Base-by-base conservation (phyloP, 2,329 filamentous ascomycete species). In the Ophiobolus disseminans region DNA sequence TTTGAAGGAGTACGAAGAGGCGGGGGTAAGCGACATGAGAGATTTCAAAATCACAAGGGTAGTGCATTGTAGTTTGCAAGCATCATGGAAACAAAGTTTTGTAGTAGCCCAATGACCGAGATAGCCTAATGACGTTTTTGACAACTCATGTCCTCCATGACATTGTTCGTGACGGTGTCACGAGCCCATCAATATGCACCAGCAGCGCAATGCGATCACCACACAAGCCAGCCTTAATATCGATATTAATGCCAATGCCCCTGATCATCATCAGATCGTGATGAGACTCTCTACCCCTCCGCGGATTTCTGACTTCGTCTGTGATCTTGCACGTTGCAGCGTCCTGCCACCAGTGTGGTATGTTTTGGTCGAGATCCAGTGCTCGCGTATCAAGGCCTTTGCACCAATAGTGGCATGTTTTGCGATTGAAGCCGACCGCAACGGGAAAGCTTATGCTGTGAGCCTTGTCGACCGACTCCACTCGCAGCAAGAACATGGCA, bases 371-470 rank as follows among this genome's bases (percentile, higher is more conserved):
- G 16, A 20, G 21, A 6, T 46, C 40, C 6, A 51, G 51, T 2
- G 57, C 32, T 16, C 51, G 49, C 14, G 48, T 30, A 17, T 42
- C 20, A 5, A 66, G 38, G 0, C 47, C 55, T 45, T 59, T 65
- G 23, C 60, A 60, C 62, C 60, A 66, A 36, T 65, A 66, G 19
- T 64, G 56, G 17, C 53, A 60, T 2, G 45, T 62, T 1, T 43
- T 45, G n/a, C 57, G 46, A 36, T 64, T 52, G 21, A 64, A 58
- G 0, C 60, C 62, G 26, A 65, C 53, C 0, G 63, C 50, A 14
- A 66, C 53, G 2, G 61, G 54, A 14, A 63, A 65, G 6, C 21
- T 48, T 2, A 60, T 40, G 1, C 56, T 58, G n/a, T 56, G 48
- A 6, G 52, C 55, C 14, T 62, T 58, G 1, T 37, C 30, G 10